These are phyloP conservation scores for Cucurbitaria berberidis DNA, from an alignment of 2,329 filamentous ascomycete species.

Conservation along the genomic window DNA sequence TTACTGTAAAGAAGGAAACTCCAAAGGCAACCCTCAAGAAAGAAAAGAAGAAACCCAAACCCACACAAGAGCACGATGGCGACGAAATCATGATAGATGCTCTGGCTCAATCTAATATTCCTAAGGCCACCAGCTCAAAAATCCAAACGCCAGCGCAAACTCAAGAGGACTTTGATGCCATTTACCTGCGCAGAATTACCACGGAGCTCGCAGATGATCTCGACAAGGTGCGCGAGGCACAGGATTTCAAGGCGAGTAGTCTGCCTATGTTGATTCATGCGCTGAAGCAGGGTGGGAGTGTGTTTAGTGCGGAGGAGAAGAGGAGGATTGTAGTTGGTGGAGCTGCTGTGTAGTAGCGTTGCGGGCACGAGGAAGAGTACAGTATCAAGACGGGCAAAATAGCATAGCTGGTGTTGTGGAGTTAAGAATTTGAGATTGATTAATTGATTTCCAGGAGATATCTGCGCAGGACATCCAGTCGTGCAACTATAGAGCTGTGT, in stretches of 20 bases:
- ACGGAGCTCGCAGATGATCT: slow-evolving; percentile 76
- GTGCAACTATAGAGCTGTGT: not conserved
- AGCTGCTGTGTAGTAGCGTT: not conserved
- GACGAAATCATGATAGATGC: slow-evolving; percentile 27
- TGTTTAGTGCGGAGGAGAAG: slow-evolving; percentile 65
- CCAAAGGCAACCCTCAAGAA: too few relatives aligned
- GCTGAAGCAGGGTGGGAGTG: slow-evolving; percentile 69
- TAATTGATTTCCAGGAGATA: not conserved
- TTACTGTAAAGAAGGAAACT: slow-evolving; percentile 20
- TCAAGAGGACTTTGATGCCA: slow-evolving; percentile 61
- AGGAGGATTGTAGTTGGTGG: slow-evolving; percentile 45
- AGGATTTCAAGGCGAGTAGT: slow-evolving; percentile 71
- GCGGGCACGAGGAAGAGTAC: not conserved
- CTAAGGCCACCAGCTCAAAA: too few relatives aligned
- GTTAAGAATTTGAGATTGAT: not conserved
- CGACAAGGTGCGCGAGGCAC: slow-evolving; percentile 70
- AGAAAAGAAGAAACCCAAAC: slow-evolving; percentile 18
- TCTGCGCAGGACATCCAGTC: not conserved
- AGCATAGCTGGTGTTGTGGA: slow-evolving; percentile 23
- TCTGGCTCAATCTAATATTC: not conserved
- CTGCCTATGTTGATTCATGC: slow-evolving; percentile 70
- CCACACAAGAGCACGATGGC: not conserved
- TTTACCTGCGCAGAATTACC: slow-evolving; percentile 73
- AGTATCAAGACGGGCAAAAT: not conserved
- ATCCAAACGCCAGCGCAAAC: slow-evolving; percentile 7